phyloP scores from a whole-genome alignment of 1,284 basidiomycete genomes.

The Wallemia ichthyophaga region DNA sequence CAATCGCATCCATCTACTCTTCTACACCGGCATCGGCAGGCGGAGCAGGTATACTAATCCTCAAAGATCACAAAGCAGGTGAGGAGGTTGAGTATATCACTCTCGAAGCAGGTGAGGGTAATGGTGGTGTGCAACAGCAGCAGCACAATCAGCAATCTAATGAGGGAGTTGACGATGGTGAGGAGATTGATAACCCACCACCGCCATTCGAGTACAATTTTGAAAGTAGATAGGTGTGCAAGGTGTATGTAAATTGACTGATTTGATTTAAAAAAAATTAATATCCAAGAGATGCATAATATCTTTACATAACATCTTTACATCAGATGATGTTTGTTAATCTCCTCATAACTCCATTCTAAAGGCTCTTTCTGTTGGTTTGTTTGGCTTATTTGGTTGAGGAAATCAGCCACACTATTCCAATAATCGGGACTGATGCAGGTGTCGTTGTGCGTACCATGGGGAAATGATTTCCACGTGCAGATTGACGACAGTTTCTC shows the following conservation, averaged over 20 bases:
- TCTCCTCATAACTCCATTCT: neutral
- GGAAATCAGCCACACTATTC: neutral
- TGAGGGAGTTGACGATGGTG: neutral
- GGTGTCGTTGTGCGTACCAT: neutral
- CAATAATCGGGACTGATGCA: neutral
- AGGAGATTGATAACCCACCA: neutral
- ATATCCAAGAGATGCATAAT: no score
- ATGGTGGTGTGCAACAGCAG: neutral
- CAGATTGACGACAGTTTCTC: neutral
- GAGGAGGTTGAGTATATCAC: slow-evolving; percentile 40
- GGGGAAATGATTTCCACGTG: neutral
- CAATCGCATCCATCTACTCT: slow-evolving; percentile 11
- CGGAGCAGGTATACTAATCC: slow-evolving; percentile 53
- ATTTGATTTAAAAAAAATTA: no score
- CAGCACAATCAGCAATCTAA: neutral
- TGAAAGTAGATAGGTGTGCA: neutral
- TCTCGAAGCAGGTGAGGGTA: slow-evolving; percentile 13
- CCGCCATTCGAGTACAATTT: neutral
- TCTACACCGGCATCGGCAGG: slow-evolving; percentile 32
- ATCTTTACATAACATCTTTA: no score
- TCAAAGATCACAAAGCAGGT: slow-evolving; percentile 34
- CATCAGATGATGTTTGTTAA: neutral
- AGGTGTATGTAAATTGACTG: no score
- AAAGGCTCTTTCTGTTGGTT: neutral
- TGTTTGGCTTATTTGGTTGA: neutral